Evolutionary conservation across 352 stramenopile genomes (phyloP).

Genomic region (Globisporangium polare): DNA sequence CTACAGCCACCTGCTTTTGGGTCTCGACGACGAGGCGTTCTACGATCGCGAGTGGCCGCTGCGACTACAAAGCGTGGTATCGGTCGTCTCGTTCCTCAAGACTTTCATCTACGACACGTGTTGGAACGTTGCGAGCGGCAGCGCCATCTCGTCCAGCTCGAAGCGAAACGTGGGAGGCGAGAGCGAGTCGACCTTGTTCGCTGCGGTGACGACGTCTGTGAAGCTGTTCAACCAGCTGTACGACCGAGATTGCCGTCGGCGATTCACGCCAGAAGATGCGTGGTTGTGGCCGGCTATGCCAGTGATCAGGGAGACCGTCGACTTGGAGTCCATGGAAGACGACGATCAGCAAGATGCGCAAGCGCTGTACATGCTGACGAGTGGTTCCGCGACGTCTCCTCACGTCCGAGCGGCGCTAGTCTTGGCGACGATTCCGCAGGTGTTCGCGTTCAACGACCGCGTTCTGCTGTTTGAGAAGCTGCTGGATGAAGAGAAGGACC

Average conservation of each 20-base stretch:
- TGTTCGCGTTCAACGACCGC: conserved; percentile 75
- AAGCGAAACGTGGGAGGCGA: conserved; percentile 11
- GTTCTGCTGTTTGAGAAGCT: conserved; percentile 74
- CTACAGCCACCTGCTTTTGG: conserved; percentile 62
- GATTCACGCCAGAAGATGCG: conserved; percentile 35
- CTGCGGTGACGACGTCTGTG: conserved; percentile 49
- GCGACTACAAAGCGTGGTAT: conserved; percentile 28
- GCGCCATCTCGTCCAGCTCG: neutral
- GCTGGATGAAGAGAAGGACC: conserved; percentile 55
- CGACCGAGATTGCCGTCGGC: conserved; percentile 57
- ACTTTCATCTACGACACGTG: conserved; percentile 66
- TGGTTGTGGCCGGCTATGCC: conserved; percentile 79
- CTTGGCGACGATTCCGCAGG: conserved; percentile 71
- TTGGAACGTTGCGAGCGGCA: conserved; percentile 38
- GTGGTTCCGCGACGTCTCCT: conserved; percentile 24
- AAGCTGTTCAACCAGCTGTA: conserved; percentile 84
- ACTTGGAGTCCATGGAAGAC: conserved; percentile 63
- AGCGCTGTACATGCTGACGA: conserved; percentile 46
- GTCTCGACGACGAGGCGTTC: conserved; percentile 67
- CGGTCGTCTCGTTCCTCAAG: conserved; percentile 53
- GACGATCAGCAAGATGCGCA: conserved; percentile 36
- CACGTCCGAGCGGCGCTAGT: conserved; percentile 49
- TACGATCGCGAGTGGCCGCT: conserved; percentile 63
- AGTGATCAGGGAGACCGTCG: conserved; percentile 54
- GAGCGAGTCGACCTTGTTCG: conserved; percentile 33